Evolutionary conservation across 169 alveolate species (phyloP).

Genomic region (Plasmodium inui): DNA sequence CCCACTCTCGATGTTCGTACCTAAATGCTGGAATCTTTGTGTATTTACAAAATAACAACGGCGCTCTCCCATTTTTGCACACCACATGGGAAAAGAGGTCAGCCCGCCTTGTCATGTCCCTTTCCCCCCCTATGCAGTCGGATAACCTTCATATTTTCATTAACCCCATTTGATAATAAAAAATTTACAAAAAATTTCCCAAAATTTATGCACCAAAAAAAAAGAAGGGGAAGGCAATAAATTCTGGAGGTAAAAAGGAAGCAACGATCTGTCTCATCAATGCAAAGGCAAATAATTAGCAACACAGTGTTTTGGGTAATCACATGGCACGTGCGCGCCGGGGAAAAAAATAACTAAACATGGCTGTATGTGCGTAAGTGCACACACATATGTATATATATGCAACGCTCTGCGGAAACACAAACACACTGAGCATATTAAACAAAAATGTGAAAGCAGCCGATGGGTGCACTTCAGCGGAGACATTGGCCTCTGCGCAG

Average conservation of each 20-base stretch:
- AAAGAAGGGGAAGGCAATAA: neutral
- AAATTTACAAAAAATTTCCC: neutral
- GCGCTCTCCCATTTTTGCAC: neutral
- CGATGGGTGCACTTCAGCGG: neutral
- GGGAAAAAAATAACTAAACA: neutral
- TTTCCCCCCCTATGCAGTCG: neutral
- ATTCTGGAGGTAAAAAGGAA: neutral
- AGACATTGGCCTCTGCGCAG: neutral
- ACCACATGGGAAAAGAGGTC: neutral
- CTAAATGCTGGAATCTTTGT: neutral
- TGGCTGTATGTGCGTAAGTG: neutral
- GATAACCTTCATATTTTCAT: neutral
- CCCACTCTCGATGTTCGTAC: neutral
- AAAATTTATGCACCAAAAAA: neutral
- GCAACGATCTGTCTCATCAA: neutral
- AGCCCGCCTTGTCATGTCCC: neutral
- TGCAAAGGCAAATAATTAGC: neutral
- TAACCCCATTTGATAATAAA: neutral
- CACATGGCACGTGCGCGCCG: neutral
- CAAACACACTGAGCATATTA: neutral
- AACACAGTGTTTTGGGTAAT: neutral
- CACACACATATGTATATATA: neutral
- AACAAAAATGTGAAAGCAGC: neutral
- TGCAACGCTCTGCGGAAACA: neutral
- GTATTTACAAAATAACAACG: neutral